These are phyloP conservation scores for Epithemia pelagica DNA, from an alignment of 108 stramenopile species.

Conservation along the genomic window DNA sequence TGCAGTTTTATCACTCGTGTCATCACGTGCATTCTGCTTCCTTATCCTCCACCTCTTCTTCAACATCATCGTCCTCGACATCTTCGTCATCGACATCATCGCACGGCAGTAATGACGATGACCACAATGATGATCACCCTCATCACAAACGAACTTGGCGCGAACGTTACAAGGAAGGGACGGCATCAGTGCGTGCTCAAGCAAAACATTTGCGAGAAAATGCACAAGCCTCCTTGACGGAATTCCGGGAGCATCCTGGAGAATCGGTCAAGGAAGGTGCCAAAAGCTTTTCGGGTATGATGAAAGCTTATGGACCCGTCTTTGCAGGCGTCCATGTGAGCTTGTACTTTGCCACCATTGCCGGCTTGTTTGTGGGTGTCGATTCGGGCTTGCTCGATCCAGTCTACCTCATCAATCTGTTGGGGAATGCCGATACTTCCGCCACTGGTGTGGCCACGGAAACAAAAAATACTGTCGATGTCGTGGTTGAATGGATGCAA, in stretches of 20 bases:
- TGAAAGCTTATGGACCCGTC: conserved; percentile 52
- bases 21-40: background rate
- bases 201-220: conserved; percentile 3
- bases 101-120: too few relatives aligned
- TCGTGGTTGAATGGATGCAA: conserved; percentile 52
- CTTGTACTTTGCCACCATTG: conserved; percentile 56
- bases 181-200: conserved; percentile 2
- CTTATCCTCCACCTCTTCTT: background rate
- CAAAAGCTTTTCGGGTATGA: conserved; percentile 22
- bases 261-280: conserved; percentile 12
- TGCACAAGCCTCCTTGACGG: background rate
- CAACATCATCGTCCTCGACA: background rate
- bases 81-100: background rate
- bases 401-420: conserved; percentile 36
- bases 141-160: background rate
- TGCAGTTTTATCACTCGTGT: background rate
- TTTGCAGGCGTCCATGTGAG: conserved; percentile 66
- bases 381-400: conserved; percentile 73
- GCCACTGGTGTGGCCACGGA: conserved; percentile 29
- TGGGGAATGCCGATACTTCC: conserved; percentile 34
- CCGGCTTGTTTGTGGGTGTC: conserved; percentile 47
- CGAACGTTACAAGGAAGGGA: conserved; percentile 4
- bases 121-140: background rate
- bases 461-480: conserved; percentile 32
- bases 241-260: conserved; percentile 2